Base-by-base conservation (phyloP, 2,329 filamentous ascomycete genomes). In the Trichoderma breve region DNA sequence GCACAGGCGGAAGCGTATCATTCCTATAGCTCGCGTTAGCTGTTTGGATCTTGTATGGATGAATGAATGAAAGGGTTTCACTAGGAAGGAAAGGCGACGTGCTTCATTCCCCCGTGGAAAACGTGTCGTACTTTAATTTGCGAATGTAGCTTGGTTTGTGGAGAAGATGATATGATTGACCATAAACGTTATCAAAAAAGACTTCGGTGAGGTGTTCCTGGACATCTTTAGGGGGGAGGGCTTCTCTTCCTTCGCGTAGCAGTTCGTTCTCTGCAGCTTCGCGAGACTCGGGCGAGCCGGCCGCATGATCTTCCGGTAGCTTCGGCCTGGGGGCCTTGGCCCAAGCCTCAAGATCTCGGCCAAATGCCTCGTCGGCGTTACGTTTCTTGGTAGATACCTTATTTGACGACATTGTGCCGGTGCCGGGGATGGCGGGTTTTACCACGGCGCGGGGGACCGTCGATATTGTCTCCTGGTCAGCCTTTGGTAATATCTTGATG, bases 111-210 rank as follows among this genome's bases (percentile, higher is more conserved):
- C 55, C 28, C 36, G 30, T 34, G 39, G 55, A 60, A 18, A 61
- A 24, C 3, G 18, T 47, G 55, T 62, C 88, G 74, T 82, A 91
- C 90, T 86, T 89, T 70, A 96, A 81, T 77, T 94, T 94, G 73
- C 95, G 89, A 92, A 98, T 97, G 80, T 97, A 98, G 80, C 95
- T 98, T 47, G 96, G 95, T 80, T 98, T 98, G 82, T 99, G 96
- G 11, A 99, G 88, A 24, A 99, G 84, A 74, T 97, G 93, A 80
- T 98, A 99, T 39, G 94, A 93, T 79, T 98, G 96, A 9, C 96
- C 96, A 79, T 99, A 98, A 1, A 98, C 89, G 77, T 92, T 95
- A 78, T 98, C 95, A 78, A 98, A 99, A 79, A 97, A 99, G 0
- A 98, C 90, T 77, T 98, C 95, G 21, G 95, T 91, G 6, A 99